Evolutionary conservation across 2,329 filamentous ascomycete genomes (phyloP), one percentile per base, ranked within the genome.

Genomic region (Exophiala bonariae): DNA sequence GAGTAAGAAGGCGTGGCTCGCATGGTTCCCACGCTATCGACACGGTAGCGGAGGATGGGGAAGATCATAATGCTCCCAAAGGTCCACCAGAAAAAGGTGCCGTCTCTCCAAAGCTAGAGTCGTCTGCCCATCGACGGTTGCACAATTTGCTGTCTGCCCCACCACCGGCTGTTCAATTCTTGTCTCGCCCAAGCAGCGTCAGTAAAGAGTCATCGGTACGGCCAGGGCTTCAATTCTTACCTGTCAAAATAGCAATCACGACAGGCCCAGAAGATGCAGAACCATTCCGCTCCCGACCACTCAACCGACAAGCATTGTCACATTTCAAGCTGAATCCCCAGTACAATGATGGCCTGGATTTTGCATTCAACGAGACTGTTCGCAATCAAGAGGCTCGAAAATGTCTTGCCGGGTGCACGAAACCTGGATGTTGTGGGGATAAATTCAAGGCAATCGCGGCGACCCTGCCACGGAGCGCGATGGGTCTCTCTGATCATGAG

Each of bases 321-420:
- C 85, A 95, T 66, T 96, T 96, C 73, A 92, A 85, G 63, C 74
- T 93, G 58, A 95, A 96, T 55, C 84, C 88, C 0, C 71, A 73
- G 3, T 78, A 75, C 56, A 92, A 91, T 54, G 77, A 85, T 33
- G 87, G 87, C 2, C 72, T 82, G 34, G 78, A 83, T 44, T 89
- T 81, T 65, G 88, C 89, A 9, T 95, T 82, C 62, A 73, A 78
- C 1, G 86, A 92, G 49, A 84, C 90, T 1, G 79, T 95, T 11
- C 83, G 90, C 42, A 80, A 79, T 44, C 85, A 78, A 54, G 78
- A 81, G 8, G 81, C 86, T 32, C 83, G 89, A 28, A 80, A 83
- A 40, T 85, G 81, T 50, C 73, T 95, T 8, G 77, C 82, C 2
- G 87, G 87, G 10, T 96, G 91, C 63, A 85, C 82, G 2, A 81